These are phyloP conservation scores for Pelargonium nanum DNA, from an alignment of 345 rosid species.

Conservation along the genomic window DNA sequence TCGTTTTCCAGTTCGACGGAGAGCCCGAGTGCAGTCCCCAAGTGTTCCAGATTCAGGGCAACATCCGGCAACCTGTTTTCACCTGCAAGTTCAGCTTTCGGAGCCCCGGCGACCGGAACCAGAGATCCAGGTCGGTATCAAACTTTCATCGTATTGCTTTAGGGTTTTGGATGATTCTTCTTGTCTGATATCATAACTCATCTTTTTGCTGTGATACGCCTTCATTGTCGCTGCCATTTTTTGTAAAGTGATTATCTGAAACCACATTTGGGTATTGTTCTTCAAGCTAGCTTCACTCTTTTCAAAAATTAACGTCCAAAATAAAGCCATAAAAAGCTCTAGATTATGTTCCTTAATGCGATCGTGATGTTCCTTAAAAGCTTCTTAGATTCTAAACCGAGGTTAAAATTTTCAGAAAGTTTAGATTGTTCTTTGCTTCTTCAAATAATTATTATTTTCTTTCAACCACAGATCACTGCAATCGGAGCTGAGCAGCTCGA, in stretches of 20 bases:
- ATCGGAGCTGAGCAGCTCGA: slow-evolving; percentile 33
- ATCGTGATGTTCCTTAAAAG: background rate
- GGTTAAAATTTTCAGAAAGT: background rate
- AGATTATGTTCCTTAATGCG: background rate
- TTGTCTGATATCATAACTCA: background rate
- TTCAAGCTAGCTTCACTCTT: slow-evolving; percentile 14
- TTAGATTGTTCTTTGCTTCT: slow-evolving; percentile 5
- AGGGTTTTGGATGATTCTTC: slow-evolving; percentile 3
- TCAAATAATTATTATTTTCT: slow-evolving; percentile 1
- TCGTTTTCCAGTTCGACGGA: slow-evolving; percentile 93
- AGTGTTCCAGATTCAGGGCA: slow-evolving; percentile 80
- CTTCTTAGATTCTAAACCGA: background rate
- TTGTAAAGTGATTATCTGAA: background rate
- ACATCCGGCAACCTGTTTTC: slow-evolving; percentile 79
- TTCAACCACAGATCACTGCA: slow-evolving; percentile 41
- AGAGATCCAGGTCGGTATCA: slow-evolving; percentile 61
- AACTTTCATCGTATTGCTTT: background rate
- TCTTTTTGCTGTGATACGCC: no score
- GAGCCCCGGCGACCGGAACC: slow-evolving; percentile 54
- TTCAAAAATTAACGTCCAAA: background rate
- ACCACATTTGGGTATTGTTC: background rate
- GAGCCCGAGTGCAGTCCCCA: slow-evolving; percentile 97
- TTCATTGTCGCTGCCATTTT: no score
- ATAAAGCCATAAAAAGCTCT: background rate
- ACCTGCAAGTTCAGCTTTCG: slow-evolving; percentile 87